Percentiles rank a stretch among this genome's conserved stretches.
These are phyloP conservation scores for Nidula microcarpa DNA, from an alignment of 768 basidiomycete genomes.

Conservation along the genomic window DNA sequence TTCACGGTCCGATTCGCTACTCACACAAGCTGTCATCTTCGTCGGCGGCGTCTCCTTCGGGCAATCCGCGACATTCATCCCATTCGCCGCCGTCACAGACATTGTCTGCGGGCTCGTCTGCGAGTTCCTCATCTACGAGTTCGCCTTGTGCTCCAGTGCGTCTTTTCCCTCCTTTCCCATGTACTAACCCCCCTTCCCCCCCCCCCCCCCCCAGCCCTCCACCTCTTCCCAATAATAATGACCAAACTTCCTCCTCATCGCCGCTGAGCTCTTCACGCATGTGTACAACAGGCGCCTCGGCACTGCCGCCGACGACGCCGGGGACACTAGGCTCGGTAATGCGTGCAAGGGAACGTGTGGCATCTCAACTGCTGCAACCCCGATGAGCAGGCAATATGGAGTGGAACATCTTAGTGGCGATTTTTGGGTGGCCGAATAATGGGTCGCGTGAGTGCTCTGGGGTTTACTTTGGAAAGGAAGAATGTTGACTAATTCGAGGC, in stretches of 20 bases:
- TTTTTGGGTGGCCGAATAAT: conserved; percentile 88
- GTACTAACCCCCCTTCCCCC: background rate
- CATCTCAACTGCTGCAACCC: conserved; percentile 81
- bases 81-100: conserved; percentile 86
- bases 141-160: conserved; percentile 70
- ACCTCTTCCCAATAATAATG: conserved; percentile 86
- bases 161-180: background rate
- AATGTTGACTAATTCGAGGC: background rate
- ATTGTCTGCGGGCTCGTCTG: conserved; percentile 71
- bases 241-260: conserved; percentile 93
- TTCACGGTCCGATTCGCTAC: too few relatives aligned
- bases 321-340: conserved; percentile 77
- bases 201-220: conserved; percentile 49
- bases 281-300: conserved; percentile 70
- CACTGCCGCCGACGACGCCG: conserved; percentile 61
- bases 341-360: conserved; percentile 84
- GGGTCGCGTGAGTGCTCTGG: conserved; percentile 50
- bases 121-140: conserved; percentile 77
- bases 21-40: conserved; percentile 89
- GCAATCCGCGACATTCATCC: conserved; percentile 78
- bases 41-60: conserved; percentile 92
- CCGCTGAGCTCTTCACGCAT: conserved; percentile 83
- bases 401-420: conserved; percentile 81
- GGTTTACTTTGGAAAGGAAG: background rate
- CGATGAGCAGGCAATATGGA: conserved; percentile 48